Evolutionary conservation across 2,329 filamentous ascomycete genomes (phyloP).

Genomic region (Hyphodiscus sp.): DNA sequence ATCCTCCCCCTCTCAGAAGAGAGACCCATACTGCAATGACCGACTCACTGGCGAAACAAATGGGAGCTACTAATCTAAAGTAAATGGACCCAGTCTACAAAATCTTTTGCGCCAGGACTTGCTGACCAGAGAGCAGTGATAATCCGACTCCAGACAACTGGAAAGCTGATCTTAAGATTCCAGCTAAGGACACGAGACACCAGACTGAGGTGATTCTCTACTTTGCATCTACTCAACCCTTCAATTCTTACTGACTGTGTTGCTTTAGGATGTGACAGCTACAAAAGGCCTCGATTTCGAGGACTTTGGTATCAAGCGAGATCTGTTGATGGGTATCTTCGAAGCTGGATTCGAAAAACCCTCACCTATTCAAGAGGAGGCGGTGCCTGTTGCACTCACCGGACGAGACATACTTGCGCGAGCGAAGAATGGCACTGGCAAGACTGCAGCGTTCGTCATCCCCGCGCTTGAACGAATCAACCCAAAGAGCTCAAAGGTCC

Average conservation of each 20-base stretch:
- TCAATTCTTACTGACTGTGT: conserved; percentile 10
- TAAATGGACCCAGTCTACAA: conserved; percentile 23
- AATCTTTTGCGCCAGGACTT: conserved; percentile 29
- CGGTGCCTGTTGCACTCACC: conserved; percentile 91
- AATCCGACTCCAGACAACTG: conserved; percentile 52
- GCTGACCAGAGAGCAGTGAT: conserved; percentile 39
- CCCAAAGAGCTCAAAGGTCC: conserved; percentile 91
- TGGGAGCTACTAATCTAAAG: conserved; percentile 47
- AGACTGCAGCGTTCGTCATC: conserved; percentile 97
- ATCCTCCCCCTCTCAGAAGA: background rate
- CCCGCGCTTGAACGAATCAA: conserved; percentile 94
- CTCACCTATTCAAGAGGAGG: conserved; percentile 98
- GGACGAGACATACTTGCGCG: conserved; percentile 92
- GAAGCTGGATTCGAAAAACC: conserved; percentile 98
- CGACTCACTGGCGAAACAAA: conserved; percentile 45
- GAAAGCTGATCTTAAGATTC: conserved; percentile 67
- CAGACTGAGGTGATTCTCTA: conserved; percentile 63
- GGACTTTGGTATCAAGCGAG: conserved; percentile 90
- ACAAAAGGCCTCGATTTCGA: conserved; percentile 98
- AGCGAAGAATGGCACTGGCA: conserved; percentile 97
- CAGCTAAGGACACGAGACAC: conserved; percentile 66
- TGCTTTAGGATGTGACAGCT: conserved; percentile 84
- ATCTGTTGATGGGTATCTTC: conserved; percentile 98
- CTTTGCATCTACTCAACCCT: background rate
- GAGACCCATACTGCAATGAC: conserved; percentile 33